Conservation (phyloP, 1,284 basidiomycete genomes). For the Cutaneotrichosporon curvatum region DNA sequence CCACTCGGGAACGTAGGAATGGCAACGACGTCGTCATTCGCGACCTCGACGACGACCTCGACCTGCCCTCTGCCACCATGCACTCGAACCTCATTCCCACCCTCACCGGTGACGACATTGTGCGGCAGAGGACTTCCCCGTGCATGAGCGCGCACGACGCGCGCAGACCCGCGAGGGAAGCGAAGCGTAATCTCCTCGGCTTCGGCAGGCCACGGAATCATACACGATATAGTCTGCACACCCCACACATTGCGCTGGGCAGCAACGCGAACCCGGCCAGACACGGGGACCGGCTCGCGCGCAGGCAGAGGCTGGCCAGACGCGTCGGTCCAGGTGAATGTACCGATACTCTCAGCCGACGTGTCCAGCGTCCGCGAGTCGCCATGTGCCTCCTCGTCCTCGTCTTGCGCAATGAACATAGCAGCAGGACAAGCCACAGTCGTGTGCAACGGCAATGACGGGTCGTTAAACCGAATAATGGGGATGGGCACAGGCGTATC, state of each 20-base stretch:
- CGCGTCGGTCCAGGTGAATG: constrained; percentile 22
- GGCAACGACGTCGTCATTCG: constrained; percentile 13
- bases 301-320: constrained; percentile 4
- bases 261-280: constrained; percentile 21
- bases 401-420: background rate
- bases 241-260: constrained; percentile 24
- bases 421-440: constrained; percentile 7
- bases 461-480: constrained; percentile 21
- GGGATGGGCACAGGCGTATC: constrained; percentile 23
- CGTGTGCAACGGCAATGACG: constrained; percentile 3
- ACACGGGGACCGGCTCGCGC: constrained; percentile 3
- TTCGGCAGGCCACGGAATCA: constrained; percentile 24
- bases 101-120: background rate
- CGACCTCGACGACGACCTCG: constrained; percentile 25
- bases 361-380: too few relatives aligned
- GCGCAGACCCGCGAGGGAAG: constrained; percentile 7
- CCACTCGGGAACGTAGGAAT: constrained; percentile 19
- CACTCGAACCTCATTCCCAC: constrained; percentile 7
- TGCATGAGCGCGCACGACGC: constrained; percentile 17
- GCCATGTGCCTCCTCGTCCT: background rate
- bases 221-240: constrained; percentile 12
- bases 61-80: constrained; percentile 12
- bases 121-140: constrained; percentile 7
- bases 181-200: constrained; percentile 19
- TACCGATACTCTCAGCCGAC: constrained; percentile 4